phyloP scores from a whole-genome alignment of 2,329 filamentous ascomycete genomes.

The Huntiella savannae region DNA sequence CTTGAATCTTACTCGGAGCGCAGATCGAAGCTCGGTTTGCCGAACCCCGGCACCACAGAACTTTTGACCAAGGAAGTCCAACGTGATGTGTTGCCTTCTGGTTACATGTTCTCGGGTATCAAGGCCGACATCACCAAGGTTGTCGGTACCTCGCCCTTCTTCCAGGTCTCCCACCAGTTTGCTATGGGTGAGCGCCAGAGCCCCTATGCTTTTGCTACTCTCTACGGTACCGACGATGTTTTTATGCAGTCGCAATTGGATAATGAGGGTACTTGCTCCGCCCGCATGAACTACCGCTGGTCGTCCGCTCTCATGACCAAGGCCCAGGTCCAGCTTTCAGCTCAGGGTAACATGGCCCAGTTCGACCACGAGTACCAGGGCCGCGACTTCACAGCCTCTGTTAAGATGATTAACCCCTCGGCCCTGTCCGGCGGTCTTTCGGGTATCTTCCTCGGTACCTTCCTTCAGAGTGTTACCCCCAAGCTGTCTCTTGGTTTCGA shows the following conservation, averaged over 20 bases:
- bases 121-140: slow-evolving; percentile 93
- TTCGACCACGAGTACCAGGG: slow-evolving; percentile 93
- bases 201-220: slow-evolving; percentile 84
- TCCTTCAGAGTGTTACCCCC: slow-evolving; percentile 82
- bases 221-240: slow-evolving; percentile 87
- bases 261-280: slow-evolving; percentile 72
- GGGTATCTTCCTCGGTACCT: slow-evolving; percentile 88
- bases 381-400: slow-evolving; percentile 73
- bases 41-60: slow-evolving; percentile 86
- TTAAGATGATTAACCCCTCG: slow-evolving; percentile 95
- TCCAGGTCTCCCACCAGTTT: slow-evolving; percentile 95
- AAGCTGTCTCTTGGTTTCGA: slow-evolving; percentile 76
- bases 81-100: slow-evolving; percentile 89
- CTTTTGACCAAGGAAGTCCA: slow-evolving; percentile 78
- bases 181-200: slow-evolving; percentile 84
- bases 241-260: slow-evolving; percentile 93
- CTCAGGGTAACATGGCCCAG: slow-evolving; percentile 30
- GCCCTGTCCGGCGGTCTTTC: slow-evolving; percentile 79
- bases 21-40: slow-evolving; percentile 70
- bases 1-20: slow-evolving; percentile 68
- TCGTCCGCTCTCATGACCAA: slow-evolving; percentile 63
- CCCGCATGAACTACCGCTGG: slow-evolving; percentile 89
- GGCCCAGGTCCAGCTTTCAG: slow-evolving; percentile 69
- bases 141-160: slow-evolving; percentile 81
- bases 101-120: slow-evolving; percentile 91